Conservation (phyloP, 805 yeast species). For the Suhomyces faveliae region DNA sequence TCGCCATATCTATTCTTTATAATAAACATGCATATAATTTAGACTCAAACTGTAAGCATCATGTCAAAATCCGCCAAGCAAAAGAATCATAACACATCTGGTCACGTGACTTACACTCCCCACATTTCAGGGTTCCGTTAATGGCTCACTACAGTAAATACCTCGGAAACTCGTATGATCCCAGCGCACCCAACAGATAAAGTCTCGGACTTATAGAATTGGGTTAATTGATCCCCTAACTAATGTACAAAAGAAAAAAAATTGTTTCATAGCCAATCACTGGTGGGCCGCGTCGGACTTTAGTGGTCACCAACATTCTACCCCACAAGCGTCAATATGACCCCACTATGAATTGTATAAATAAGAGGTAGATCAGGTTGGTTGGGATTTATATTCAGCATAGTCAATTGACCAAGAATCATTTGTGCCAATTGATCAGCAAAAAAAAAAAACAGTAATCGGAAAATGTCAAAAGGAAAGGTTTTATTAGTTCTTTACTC, state of each 20-base stretch:
- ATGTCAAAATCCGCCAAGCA: not conserved
- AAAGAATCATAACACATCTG: too few species aligned
- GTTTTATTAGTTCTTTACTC: slow-evolving; percentile 58
- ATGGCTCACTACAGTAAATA: too few species aligned
- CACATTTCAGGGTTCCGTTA: too few species aligned
- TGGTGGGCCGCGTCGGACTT: not conserved
- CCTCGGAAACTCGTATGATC: not conserved
- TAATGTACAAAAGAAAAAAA: too few species aligned
- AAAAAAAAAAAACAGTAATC: not conserved
- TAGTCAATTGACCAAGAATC: not conserved
- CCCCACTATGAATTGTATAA: not conserved
- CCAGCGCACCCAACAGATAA: not conserved
- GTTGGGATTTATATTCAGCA: not conserved
- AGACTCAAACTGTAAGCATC: not conserved
- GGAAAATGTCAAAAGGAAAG: slow-evolving; percentile 22
- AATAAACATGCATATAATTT: not conserved
- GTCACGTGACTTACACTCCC: not conserved
- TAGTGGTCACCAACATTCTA: not conserved
- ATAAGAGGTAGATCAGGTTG: not conserved
- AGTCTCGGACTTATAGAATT: too few species aligned
- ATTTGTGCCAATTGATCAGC: not conserved
- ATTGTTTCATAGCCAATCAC: not conserved
- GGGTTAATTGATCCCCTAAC: too few species aligned
- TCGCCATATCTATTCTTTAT: not conserved
- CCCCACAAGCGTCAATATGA: not conserved